Percentiles rank a stretch among this genome's conserved stretches.
phyloP scores from a whole-genome alignment of 768 basidiomycete species.

The Pisolithus tinctorius region DNA sequence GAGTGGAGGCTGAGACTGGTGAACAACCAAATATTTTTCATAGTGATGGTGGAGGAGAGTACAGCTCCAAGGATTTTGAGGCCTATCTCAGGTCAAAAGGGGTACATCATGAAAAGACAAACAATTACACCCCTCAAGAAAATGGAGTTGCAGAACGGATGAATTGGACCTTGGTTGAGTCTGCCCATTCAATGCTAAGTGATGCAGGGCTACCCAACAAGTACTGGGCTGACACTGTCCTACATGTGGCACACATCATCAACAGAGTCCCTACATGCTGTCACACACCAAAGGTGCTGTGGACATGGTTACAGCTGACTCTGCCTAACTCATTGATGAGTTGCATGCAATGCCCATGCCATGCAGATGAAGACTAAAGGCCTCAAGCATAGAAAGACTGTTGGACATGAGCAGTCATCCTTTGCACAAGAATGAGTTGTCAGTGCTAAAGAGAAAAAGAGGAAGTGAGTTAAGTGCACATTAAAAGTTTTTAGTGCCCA shows the following conservation, averaged over 20 bases:
- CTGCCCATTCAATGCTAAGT: slow-evolving; percentile 24
- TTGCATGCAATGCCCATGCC: too few relatives aligned
- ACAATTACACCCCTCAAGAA: slow-evolving; percentile 29
- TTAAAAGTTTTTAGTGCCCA: too few relatives aligned
- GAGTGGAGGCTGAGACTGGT: slow-evolving; percentile 9
- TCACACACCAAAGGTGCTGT: too few relatives aligned
- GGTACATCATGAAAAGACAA: slow-evolving; percentile 13
- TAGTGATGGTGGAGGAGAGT: slow-evolving; percentile 22
- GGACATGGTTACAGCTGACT: too few relatives aligned
- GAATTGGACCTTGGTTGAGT: slow-evolving; percentile 31
- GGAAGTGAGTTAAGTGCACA: too few relatives aligned
- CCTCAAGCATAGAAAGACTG: too few relatives aligned
- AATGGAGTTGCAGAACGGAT: slow-evolving; percentile 37
- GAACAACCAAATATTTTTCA: slow-evolving; percentile 11
- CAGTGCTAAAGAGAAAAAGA: too few relatives aligned
- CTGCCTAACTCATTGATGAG: too few relatives aligned
- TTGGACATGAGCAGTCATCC: too few relatives aligned
- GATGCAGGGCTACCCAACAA: not conserved
- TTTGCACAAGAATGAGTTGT: too few relatives aligned
- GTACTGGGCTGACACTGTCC: slow-evolving; percentile 3
- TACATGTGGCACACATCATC: not conserved
- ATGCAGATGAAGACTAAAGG: too few relatives aligned
- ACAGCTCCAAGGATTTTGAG: not conserved
- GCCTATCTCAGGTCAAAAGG: slow-evolving; percentile 7
- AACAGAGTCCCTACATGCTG: not conserved